These are phyloP conservation scores for Ophiostoma sp. DNA, from an alignment of 2,329 filamentous ascomycete species.

Conservation along the genomic window DNA sequence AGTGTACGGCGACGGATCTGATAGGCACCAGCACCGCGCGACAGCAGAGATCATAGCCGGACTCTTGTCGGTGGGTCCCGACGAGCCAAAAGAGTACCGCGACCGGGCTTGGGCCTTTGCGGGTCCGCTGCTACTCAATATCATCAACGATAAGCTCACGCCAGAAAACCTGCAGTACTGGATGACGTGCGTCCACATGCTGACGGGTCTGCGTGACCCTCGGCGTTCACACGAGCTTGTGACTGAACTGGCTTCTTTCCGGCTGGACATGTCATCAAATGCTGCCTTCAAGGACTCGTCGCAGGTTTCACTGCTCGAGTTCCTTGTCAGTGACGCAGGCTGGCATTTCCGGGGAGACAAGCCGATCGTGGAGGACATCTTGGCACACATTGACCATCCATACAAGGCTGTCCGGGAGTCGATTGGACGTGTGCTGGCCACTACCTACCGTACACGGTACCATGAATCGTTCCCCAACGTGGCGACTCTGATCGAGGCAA, in stretches of 20 bases:
- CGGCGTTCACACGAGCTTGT: slow-evolving; percentile 81
- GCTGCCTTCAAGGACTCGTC: slow-evolving; percentile 98
- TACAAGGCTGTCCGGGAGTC: slow-evolving; percentile 97
- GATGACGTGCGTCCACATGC: slow-evolving; percentile 86
- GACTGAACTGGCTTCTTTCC: slow-evolving; percentile 75
- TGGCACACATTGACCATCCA: slow-evolving; percentile 88
- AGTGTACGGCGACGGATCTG: slow-evolving; percentile 85
- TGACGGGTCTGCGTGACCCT: slow-evolving; percentile 84
- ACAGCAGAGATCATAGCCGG: slow-evolving; percentile 90
- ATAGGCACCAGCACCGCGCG: slow-evolving; percentile 95
- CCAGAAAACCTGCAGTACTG: slow-evolving; percentile 94
- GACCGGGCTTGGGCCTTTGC: slow-evolving; percentile 81
- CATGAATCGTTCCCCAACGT: slow-evolving; percentile 90
- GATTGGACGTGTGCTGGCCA: slow-evolving; percentile 82
- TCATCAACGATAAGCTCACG: slow-evolving; percentile 87
- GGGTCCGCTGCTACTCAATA: slow-evolving; percentile 76
- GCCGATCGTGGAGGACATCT: slow-evolving; percentile 82
- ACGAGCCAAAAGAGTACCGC: slow-evolving; percentile 68
- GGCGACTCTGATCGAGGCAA: slow-evolving; percentile 64
- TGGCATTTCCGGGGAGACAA: slow-evolving; percentile 95
- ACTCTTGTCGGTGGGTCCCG: slow-evolving; percentile 71
- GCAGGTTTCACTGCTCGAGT: slow-evolving; percentile 86
- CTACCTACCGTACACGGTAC: slow-evolving; percentile 85
- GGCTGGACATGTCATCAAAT: slow-evolving; percentile 89
- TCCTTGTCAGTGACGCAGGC: slow-evolving; percentile 77